A percentile compares a stretch with the other conserved stretches of the same genome.
Evolutionary conservation across 306 rosid genomes (phyloP).

Genomic region (Corylus heterophylla): DNA sequence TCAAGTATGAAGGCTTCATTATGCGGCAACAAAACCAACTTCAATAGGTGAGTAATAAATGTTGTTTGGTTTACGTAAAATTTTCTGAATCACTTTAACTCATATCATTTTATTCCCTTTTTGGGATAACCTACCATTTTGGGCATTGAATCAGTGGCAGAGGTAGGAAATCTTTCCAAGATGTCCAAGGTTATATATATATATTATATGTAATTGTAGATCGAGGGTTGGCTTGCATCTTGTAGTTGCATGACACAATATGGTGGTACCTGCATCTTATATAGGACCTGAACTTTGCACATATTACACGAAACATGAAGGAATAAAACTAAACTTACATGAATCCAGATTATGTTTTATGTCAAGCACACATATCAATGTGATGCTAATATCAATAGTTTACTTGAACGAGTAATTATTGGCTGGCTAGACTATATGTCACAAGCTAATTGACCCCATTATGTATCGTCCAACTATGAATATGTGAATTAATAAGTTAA

Average conservation of each 20-base stretch:
- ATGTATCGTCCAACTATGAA: neutral
- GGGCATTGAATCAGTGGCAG: neutral
- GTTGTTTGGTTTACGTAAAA: neutral
- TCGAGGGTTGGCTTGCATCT: neutral
- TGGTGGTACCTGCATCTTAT: neutral
- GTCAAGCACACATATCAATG: neutral
- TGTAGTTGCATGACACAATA: neutral
- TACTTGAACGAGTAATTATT: neutral
- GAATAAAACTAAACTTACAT: neutral
- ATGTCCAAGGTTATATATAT: neutral
- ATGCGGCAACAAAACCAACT: constrained; percentile 86
- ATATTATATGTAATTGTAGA: too few relatives aligned
- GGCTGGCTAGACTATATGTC: neutral
- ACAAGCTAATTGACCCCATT: neutral
- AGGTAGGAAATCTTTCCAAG: neutral
- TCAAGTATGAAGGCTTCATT: constrained; percentile 96
- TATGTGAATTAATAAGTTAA: too few relatives aligned
- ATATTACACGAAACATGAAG: neutral
- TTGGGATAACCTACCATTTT: neutral
- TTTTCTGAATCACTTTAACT: neutral
- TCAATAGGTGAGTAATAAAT: constrained; percentile 62
- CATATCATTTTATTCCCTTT: constrained; percentile 1
- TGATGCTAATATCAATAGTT: neutral
- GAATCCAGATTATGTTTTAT: neutral
- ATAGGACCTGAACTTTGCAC: neutral